phyloP scores from a whole-genome alignment of 2,329 filamentous ascomycete species.

The Cytospora chrysosperma region DNA sequence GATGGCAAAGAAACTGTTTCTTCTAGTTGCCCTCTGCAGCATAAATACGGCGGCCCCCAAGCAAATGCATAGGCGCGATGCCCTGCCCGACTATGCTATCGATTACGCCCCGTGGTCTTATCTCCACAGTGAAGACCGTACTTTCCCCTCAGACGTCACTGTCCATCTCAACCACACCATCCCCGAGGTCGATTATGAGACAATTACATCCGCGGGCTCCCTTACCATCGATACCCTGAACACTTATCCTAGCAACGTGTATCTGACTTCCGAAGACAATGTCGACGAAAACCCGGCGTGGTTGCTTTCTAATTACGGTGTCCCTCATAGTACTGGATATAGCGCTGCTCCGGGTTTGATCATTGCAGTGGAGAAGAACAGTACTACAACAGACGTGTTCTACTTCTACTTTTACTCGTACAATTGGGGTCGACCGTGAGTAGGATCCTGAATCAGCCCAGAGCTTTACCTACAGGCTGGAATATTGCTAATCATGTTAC shows the following conservation, averaged over 20 bases:
- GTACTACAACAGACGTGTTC: constrained; percentile 27
- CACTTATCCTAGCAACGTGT: constrained; percentile 19
- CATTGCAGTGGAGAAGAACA: constrained; percentile 27
- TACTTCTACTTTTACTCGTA: constrained; percentile 29
- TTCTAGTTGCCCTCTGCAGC: background rate
- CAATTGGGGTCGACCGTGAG: constrained; percentile 26
- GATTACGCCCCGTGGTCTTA: constrained; percentile 26
- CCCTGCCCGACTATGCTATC: constrained; percentile 26
- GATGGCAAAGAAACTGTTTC: background rate
- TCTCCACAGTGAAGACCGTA: constrained; percentile 25
- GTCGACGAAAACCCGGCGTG: constrained; percentile 21
- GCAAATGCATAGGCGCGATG: constrained; percentile 8
- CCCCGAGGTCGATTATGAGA: constrained; percentile 22
- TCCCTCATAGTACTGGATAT: constrained; percentile 22
- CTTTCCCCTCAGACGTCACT: constrained; percentile 27
- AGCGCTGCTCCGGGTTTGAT: constrained; percentile 27
- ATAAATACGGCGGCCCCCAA: constrained; percentile 3
- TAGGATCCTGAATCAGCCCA: background rate
- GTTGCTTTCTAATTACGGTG: constrained; percentile 26
- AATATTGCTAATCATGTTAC: too few relatives aligned
- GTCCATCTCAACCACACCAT: constrained; percentile 26
- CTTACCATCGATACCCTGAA: constrained; percentile 24
- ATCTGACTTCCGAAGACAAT: constrained; percentile 26
- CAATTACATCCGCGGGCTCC: constrained; percentile 21
- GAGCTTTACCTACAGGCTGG: too few relatives aligned